Evolutionary conservation across 257 asterid species (phyloP), one percentile per base, ranked within the genome.

Genomic region (Solanum paucissectum): DNA sequence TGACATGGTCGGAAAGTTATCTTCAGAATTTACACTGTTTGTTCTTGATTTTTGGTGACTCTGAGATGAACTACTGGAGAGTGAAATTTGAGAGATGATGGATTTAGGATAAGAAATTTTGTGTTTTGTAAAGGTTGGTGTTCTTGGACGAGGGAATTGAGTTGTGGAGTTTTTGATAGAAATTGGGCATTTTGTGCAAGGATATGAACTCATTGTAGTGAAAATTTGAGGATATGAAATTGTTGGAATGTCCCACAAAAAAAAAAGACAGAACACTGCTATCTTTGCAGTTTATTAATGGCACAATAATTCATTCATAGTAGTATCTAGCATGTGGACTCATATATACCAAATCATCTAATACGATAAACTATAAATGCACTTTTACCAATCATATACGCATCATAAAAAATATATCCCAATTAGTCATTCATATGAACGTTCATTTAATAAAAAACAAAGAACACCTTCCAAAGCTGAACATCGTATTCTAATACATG

Each of bases 1-100:
- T 20, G 93, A 86, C 98, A 95, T 95, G 23, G 98, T 92, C 66
- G 99, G 98, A 7, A 72, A 81, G 23, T 87, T 73, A 23, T 72
- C 82, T 52, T 89, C 92, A 4, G 85, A 87, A 33, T 83, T 40
- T 10, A 38, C 9, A 55, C n/a, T 10, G 16, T 7, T 64, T 7
- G 64, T 40, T 58, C 44, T 25, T 49, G 27, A 1, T 20, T 10
- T 73, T 36, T 20, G 49, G 82, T 20, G 10, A 36, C 82, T 73
- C 5, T 2, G 46, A 66, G 86, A 64, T 25, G 38, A 77, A 32
- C 84, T 42, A 84, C 77, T 2, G 25, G 87, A 62, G 6, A n/a
- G 16, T 32, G 64, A 66, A 36, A 5, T 14, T n/a, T 66, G 87
- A 10, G 87, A 40, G 11, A 40, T 25, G 87, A 64, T 0, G 81